phyloP scores from a whole-genome alignment of 2,329 filamentous ascomycete genomes.

The Venturia asperata region DNA sequence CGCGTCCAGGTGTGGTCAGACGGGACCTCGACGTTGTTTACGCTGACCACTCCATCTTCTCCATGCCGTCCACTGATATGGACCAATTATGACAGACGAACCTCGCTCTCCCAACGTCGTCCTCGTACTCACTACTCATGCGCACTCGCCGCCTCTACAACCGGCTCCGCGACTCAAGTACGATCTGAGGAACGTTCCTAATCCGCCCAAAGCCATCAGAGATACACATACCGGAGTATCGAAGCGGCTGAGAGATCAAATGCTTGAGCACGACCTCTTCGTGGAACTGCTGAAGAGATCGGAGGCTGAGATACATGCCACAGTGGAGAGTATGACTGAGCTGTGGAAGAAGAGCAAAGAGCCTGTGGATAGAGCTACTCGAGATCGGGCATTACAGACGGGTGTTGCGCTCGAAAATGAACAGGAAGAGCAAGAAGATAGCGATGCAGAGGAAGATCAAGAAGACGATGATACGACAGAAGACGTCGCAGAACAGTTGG shows the following conservation, averaged over 20 bases:
- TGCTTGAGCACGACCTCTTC: slow-evolving; percentile 22
- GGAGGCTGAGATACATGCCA: slow-evolving; percentile 20
- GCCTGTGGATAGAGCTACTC: background rate
- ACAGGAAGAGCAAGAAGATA: background rate
- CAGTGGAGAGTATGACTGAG: slow-evolving; percentile 17
- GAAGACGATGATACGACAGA: background rate
- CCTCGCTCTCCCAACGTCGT: background rate
- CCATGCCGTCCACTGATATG: background rate
- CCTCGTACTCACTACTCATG: slow-evolving; percentile 23
- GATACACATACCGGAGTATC: slow-evolving; percentile 22
- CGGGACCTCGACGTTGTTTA: too few relatives aligned
- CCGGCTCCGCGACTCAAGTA: slow-evolving; percentile 24
- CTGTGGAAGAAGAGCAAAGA: background rate
- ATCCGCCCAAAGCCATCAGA: slow-evolving; percentile 22
- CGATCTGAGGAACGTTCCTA: slow-evolving; percentile 23
- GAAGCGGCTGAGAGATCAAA: slow-evolving; percentile 23
- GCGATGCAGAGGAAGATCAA: background rate
- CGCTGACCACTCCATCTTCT: background rate
- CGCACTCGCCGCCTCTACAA: slow-evolving; percentile 22
- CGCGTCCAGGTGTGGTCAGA: too few relatives aligned
- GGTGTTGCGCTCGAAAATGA: background rate
- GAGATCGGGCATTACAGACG: background rate
- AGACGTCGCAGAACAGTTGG: background rate
- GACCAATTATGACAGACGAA: background rate
- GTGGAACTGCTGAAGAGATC: slow-evolving; percentile 19